A percentile compares a stretch with the other conserved stretches of the same genome.
Conservation (phyloP, 805 yeast genomes). For the Kodamaea jinghongensis region DNA sequence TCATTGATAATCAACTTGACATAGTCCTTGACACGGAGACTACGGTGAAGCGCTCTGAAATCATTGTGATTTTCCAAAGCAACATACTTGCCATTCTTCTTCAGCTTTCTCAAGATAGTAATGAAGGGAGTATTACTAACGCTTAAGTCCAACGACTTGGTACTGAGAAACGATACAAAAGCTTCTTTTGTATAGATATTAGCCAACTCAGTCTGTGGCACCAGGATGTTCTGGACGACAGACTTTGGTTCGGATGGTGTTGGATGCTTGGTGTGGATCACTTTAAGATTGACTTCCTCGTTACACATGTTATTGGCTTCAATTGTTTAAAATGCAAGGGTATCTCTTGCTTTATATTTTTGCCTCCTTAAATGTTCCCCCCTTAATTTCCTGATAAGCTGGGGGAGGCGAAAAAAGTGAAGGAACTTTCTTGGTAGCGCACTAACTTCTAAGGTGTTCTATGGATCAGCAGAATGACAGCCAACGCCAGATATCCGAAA, state of each 20-base stretch:
- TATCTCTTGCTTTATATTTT: slow-evolving; percentile 1
- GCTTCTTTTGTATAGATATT: slow-evolving; percentile 10
- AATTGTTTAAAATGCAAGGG: neutral
- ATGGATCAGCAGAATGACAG: neutral
- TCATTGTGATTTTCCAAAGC: slow-evolving; percentile 37
- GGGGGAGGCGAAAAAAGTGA: neutral
- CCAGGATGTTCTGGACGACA: slow-evolving; percentile 2
- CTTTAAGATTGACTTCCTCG: slow-evolving; percentile 6
- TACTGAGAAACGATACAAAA: slow-evolving; percentile 8
- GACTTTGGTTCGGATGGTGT: neutral
- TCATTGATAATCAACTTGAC: slow-evolving; percentile 34
- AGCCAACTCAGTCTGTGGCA: slow-evolving; percentile 3
- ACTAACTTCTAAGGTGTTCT: neutral
- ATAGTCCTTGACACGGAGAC: slow-evolving; percentile 47
- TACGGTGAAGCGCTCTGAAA: slow-evolving; percentile 42
- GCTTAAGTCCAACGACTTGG: slow-evolving; percentile 5
- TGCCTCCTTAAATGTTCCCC: slow-evolving; percentile 7
- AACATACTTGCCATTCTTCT: slow-evolving; percentile 41
- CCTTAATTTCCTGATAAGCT: slow-evolving; percentile 9
- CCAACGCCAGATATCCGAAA: slow-evolving; percentile 21
- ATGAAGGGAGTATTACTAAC: slow-evolving; percentile 6
- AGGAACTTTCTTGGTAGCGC: slow-evolving; percentile 1
- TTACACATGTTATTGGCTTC: neutral
- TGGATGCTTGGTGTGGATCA: slow-evolving; percentile 6
- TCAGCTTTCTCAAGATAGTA: slow-evolving; percentile 41